Conservation (phyloP, 345 rosid genomes). For the Linum trigynum region DNA sequence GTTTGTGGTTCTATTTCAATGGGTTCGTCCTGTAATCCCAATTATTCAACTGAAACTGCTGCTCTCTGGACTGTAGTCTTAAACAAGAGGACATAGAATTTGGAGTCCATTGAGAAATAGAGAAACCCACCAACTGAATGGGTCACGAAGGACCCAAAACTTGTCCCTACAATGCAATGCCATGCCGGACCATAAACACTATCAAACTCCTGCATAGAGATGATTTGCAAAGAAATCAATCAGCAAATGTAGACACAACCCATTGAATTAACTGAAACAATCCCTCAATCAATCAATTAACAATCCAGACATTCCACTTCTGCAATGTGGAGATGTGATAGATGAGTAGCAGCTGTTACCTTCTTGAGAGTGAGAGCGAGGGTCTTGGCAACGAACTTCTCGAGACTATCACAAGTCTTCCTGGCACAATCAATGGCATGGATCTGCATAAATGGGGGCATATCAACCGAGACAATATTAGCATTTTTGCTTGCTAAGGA, state of each 20-base stretch:
- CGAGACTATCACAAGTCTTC: constrained; percentile 54
- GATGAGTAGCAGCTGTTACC: constrained; percentile 22
- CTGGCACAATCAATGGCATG: constrained; percentile 69
- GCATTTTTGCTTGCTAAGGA: constrained; percentile 53
- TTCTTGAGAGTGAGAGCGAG: constrained; percentile 61
- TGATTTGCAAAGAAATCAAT: not conserved
- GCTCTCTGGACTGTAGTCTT: constrained; percentile 55
- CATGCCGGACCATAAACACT: constrained; percentile 52
- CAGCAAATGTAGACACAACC: not conserved
- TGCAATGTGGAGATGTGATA: not conserved
- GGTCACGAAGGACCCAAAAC: constrained; percentile 56
- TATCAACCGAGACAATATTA: constrained; percentile 58
- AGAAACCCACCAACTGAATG: constrained; percentile 55
- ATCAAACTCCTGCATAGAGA: constrained; percentile 46
- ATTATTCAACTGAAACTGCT: constrained; percentile 30
- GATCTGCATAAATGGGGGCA: constrained; percentile 80
- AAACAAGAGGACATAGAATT: constrained; percentile 44
- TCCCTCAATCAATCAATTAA: constrained; percentile 3
- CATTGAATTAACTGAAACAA: constrained; percentile 6
- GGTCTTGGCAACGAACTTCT: constrained; percentile 56
- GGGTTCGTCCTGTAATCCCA: not conserved
- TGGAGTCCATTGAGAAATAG: constrained; percentile 50
- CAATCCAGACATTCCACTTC: not conserved
- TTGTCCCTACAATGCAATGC: constrained; percentile 60
- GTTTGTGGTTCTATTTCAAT: no score